A percentile compares a stretch with the other conserved stretches of the same genome.
These are phyloP conservation scores for Piper betle DNA, from an alignment of 164 flowering plant genomes.

Conservation along the genomic window DNA sequence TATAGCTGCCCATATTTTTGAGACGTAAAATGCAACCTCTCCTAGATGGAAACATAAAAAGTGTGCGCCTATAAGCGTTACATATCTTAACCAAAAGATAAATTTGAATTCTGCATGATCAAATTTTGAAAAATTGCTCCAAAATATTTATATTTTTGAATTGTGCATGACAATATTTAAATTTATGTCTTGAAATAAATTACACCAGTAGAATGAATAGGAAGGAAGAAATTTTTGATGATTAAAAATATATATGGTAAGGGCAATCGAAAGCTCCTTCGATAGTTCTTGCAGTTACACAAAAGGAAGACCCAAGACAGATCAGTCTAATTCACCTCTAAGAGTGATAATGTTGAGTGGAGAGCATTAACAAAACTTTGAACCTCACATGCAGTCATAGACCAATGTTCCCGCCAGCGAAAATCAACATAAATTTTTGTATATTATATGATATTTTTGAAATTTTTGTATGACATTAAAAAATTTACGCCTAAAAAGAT, in stretches of 20 bases:
- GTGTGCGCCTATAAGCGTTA: neutral
- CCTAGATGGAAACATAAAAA: slow-evolving; percentile 30
- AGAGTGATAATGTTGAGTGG: slow-evolving; percentile 56
- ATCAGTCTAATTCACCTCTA: slow-evolving; percentile 41
- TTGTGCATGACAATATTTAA: no score
- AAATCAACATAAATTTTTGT: neutral
- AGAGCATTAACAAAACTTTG: slow-evolving; percentile 52
- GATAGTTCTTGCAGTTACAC: neutral
- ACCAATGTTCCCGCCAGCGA: slow-evolving; percentile 65
- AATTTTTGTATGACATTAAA: no score
- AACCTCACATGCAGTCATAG: slow-evolving; percentile 58
- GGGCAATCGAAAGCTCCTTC: neutral
- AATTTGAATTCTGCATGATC: neutral
- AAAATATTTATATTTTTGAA: no score
- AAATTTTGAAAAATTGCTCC: slow-evolving; percentile 24
- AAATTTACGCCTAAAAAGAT: no score
- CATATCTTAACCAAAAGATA: neutral
- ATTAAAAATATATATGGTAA: no score
- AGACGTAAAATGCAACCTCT: slow-evolving; percentile 69
- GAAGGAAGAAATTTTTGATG: neutral
- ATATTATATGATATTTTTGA: no score
- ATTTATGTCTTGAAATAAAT: slow-evolving; percentile 1
- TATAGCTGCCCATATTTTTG: slow-evolving; percentile 94
- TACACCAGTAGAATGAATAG: neutral
- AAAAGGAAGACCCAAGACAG: neutral